A percentile compares a stretch with the other conserved stretches of the same genome.
Conservation (phyloP, 176 grass and related monocot species). For the Alloteropsis semialata region DNA sequence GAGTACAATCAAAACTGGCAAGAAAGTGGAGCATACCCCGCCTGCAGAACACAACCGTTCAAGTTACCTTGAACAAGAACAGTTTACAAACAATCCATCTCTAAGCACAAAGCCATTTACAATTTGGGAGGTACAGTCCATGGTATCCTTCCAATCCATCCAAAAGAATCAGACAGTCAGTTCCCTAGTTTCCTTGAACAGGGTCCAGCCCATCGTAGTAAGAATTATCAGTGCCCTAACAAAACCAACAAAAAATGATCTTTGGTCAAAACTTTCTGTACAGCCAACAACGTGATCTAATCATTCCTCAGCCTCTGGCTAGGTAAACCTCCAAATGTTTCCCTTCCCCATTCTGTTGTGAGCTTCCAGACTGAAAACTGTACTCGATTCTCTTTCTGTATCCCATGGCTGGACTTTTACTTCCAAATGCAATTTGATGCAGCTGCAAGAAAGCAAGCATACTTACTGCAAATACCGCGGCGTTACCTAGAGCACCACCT, state of each 20-base stretch:
- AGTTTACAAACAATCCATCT: slow-evolving; percentile 26
- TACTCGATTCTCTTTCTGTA: slow-evolving; percentile 42
- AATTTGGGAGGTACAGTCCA: slow-evolving; percentile 15
- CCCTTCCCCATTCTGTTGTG: slow-evolving; percentile 33
- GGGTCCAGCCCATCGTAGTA: slow-evolving; percentile 8
- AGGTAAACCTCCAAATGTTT: slow-evolving; percentile 68
- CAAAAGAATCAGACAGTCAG: slow-evolving; percentile 26
- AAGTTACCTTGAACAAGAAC: not conserved
- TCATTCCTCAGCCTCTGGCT: slow-evolving; percentile 54
- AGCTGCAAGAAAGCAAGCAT: slow-evolving; percentile 81
- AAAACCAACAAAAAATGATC: slow-evolving; percentile 18
- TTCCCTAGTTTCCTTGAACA: slow-evolving; percentile 18
- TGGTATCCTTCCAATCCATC: slow-evolving; percentile 21
- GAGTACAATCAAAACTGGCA: slow-evolving; percentile 11
- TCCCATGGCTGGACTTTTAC: slow-evolving; percentile 16
- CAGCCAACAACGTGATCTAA: slow-evolving; percentile 8
- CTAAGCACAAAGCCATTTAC: slow-evolving; percentile 37
- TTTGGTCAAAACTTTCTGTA: slow-evolving; percentile 50
- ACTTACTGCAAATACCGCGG: slow-evolving; percentile 70
- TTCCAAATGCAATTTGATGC: slow-evolving; percentile 54
- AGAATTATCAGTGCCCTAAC: slow-evolving; percentile 54
- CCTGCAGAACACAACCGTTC: not conserved
- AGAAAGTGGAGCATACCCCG: not conserved
- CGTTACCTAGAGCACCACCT: slow-evolving; percentile 55
- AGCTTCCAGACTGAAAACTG: slow-evolving; percentile 27